phyloP scores from a whole-genome alignment of 139 green algal species.

The Edaphochlamys debaryana region DNA sequence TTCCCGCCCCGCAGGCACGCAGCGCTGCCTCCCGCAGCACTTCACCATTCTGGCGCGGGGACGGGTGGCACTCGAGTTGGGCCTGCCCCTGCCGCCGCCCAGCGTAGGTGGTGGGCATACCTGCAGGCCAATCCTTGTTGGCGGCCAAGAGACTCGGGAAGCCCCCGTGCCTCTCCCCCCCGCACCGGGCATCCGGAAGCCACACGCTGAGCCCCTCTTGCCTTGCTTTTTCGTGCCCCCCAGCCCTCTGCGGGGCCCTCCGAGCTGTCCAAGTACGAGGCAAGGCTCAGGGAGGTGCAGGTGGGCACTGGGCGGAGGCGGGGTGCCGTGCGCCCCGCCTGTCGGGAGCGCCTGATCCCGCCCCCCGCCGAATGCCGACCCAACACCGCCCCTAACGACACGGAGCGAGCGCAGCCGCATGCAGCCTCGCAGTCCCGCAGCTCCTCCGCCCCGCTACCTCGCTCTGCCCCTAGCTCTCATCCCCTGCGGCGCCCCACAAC shows the following conservation, averaged over 20 bases:
- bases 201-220: too few species aligned
- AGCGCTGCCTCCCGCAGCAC: constrained; percentile 20
- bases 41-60: constrained; percentile 1
- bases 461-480: not conserved
- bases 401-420: not conserved
- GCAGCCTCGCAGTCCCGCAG: too few species aligned
- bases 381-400: too few species aligned
- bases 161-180: not conserved
- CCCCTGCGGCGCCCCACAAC: not conserved
- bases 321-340: too few species aligned
- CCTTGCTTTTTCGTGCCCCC: too few species aligned
- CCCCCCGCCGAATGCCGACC: too few species aligned
- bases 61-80: constrained; percentile 17
- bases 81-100: constrained; percentile 1
- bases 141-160: not conserved
- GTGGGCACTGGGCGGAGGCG: too few species aligned
- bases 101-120: not conserved
- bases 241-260: too few species aligned
- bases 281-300: too few species aligned
- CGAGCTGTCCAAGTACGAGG: too few species aligned
- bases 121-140: not conserved
- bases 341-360: too few species aligned
- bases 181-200: too few species aligned
- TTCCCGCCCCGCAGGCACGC: not conserved
- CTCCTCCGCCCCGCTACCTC: not conserved